Base-by-base conservation (phyloP, 139 green algal genomes). In the Ostreobium quekettii region DNA sequence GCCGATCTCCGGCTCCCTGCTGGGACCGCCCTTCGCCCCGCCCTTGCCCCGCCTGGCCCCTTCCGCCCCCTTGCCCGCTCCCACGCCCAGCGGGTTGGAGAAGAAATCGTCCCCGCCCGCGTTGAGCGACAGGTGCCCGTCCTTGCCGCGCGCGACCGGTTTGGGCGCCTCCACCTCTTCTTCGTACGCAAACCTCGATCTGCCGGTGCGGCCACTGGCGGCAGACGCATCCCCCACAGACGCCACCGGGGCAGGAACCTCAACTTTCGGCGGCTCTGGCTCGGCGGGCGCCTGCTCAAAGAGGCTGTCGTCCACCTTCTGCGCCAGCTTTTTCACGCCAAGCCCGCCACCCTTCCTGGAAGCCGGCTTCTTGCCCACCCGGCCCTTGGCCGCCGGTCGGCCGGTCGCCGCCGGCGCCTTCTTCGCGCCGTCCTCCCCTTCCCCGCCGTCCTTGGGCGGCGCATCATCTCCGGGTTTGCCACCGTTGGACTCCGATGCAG, bases 161-260 rank as follows among this genome's bases (percentile, higher is more conserved):
- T 36, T n/a, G 8, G 61, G 61, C 36, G 49, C 61, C 22, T 36
- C 37, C 49, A 57, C 32, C 6, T 57, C 22, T 29, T 28, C 42
- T 5, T 68, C 61, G 36, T 68, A 68, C 31, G 61, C 35, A 28
- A 68, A 68, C 37, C 61, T 48, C 5, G 61, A 68, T 68, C 35
- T 68, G 30, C 30, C 8, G n/a, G 59, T 5, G 7, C 19, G 19
- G 42, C n/a, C n/a, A 32, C 47, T 65, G 22, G 33, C 35, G 24
- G 49, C 35, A 31, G 3, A 4, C 61, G 5, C 36, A 32, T 65
- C 58, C 29, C 7, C 28, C 6, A 28, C 29, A 8, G 58, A 8
- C 31, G 32, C 36, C 7, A 47, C 59, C n/a, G 59, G 61, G 11
- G 61, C 30, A n/a, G n/a, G n/a, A n/a, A n/a, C n/a, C n/a, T n/a